These are phyloP conservation scores for Vitis rotundifolia DNA, from an alignment of 164 flowering plant genomes.

Conservation along the genomic window DNA sequence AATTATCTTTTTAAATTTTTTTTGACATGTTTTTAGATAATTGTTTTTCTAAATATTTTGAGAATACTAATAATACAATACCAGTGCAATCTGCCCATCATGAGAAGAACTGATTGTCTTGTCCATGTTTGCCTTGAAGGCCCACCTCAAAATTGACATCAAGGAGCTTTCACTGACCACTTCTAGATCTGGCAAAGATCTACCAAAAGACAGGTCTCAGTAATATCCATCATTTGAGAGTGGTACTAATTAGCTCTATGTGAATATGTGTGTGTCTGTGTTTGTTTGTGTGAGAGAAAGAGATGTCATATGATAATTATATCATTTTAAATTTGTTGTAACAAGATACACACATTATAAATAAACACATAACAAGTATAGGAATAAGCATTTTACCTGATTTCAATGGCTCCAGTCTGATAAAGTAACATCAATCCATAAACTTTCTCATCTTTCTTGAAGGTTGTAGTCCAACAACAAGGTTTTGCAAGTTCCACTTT, in stretches of 20 bases:
- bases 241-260: neutral
- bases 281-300: too few relatives aligned
- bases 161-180: conserved; percentile 46
- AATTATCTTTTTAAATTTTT: too few relatives aligned
- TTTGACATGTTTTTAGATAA: neutral
- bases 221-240: neutral
- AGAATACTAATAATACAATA: conserved; percentile 22
- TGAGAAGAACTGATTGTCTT: conserved; percentile 42
- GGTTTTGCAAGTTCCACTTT: conserved; percentile 66
- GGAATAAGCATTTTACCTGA: conserved; percentile 33
- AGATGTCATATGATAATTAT: neutral
- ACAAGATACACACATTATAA: too few relatives aligned
- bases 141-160: conserved; percentile 55
- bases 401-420: conserved; percentile 69
- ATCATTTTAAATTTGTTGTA: neutral
- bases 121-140: conserved; percentile 52
- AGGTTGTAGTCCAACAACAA: conserved; percentile 78
- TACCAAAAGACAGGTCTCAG: conserved; percentile 10
- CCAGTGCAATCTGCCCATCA: conserved; percentile 48
- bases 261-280: too few relatives aligned
- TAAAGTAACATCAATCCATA: conserved; percentile 59
- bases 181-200: conserved; percentile 56
- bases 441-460: conserved; percentile 47
- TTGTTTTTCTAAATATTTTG: neutral
- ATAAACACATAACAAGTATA: neutral